These are phyloP conservation scores for Apophysomyces variabilis DNA, from an alignment of 371 early-diverging fungal genomes.

Conservation along the genomic window DNA sequence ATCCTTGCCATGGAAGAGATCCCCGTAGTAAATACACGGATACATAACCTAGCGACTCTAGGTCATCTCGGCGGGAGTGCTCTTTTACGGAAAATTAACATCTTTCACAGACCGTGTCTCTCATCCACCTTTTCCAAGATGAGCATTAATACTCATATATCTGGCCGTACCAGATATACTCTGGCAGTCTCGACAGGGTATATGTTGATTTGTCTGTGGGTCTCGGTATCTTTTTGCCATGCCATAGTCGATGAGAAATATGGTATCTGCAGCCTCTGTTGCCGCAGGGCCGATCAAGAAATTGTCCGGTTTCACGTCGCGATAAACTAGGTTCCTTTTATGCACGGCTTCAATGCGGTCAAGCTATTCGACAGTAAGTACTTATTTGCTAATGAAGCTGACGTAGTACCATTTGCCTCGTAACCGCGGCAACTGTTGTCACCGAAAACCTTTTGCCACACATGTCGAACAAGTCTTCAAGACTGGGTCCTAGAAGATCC, in stretches of 20 bases:
- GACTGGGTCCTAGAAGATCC: slow-evolving; percentile 93
- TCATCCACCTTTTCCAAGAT: slow-evolving; percentile 69
- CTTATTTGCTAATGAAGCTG: neutral
- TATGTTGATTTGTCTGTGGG: slow-evolving; percentile 87
- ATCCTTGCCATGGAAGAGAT: slow-evolving; percentile 91
- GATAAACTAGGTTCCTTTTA: slow-evolving; percentile 93
- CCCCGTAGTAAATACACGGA: slow-evolving; percentile 93
- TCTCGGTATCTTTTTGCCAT: slow-evolving; percentile 91
- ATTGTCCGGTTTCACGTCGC: slow-evolving; percentile 99
- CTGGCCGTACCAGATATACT: slow-evolving; percentile 91
- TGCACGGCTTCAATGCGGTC: slow-evolving; percentile 92
- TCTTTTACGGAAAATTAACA: slow-evolving; percentile 45
- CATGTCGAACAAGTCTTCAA: slow-evolving; percentile 96
- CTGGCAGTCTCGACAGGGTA: slow-evolving; percentile 84
- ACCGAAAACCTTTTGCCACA: slow-evolving; percentile 87
- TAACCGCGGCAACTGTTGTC: slow-evolving; percentile 94
- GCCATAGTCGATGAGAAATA: slow-evolving; percentile 89
- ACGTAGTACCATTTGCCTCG: slow-evolving; percentile 86
- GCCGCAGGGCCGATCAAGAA: slow-evolving; percentile 84
- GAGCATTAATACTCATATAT: slow-evolving; percentile 94
- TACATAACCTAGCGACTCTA: slow-evolving; percentile 94
- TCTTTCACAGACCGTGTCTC: neutral
- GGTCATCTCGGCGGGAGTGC: slow-evolving; percentile 93
- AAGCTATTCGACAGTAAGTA: slow-evolving; percentile 49
- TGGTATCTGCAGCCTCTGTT: slow-evolving; percentile 51